Percentiles rank a stretch among this genome's conserved stretches.
Evolutionary conservation across 2,329 filamentous ascomycete species (phyloP).

Genomic region (Verticillium tricorpus): DNA sequence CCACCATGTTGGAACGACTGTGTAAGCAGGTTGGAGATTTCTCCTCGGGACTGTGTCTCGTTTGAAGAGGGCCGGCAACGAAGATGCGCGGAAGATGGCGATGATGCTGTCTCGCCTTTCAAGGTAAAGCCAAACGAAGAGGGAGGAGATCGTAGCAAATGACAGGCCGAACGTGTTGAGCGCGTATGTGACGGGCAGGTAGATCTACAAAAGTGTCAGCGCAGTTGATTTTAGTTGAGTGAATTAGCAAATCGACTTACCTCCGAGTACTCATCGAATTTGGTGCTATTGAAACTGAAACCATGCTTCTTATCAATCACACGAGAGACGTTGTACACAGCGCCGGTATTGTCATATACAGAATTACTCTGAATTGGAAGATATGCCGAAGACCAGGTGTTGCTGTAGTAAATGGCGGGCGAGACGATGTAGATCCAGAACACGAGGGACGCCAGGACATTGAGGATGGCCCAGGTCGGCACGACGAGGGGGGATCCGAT

Average conservation of each 20-base stretch:
- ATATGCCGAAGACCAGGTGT: constrained; percentile 46
- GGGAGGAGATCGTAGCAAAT: constrained; percentile 43
- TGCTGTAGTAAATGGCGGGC: constrained; percentile 40
- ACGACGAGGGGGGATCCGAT: constrained; percentile 35
- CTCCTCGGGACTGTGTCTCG: not conserved
- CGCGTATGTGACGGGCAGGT: constrained; percentile 37
- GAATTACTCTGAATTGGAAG: constrained; percentile 47
- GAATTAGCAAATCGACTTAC: constrained; percentile 18
- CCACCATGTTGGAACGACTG: constrained; percentile 19
- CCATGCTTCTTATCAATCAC: constrained; percentile 39
- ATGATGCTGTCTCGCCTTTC: constrained; percentile 22
- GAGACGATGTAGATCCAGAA: constrained; percentile 41
- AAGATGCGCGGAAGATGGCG: not conserved
- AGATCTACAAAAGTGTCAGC: constrained; percentile 21
- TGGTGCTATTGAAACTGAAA: constrained; percentile 37
- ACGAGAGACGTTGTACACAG: constrained; percentile 40
- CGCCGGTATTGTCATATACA: constrained; percentile 48
- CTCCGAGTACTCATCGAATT: constrained; percentile 49
- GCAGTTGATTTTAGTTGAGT: not conserved
- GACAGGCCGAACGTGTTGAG: constrained; percentile 48
- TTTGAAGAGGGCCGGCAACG: not conserved
- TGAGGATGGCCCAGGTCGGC: constrained; percentile 40
- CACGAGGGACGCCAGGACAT: constrained; percentile 41
- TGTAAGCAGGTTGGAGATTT: constrained; percentile 13
- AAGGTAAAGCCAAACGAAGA: constrained; percentile 25